Base-by-base conservation (phyloP, 2,329 filamentous ascomycete species). In the Fusarium sp. region DNA sequence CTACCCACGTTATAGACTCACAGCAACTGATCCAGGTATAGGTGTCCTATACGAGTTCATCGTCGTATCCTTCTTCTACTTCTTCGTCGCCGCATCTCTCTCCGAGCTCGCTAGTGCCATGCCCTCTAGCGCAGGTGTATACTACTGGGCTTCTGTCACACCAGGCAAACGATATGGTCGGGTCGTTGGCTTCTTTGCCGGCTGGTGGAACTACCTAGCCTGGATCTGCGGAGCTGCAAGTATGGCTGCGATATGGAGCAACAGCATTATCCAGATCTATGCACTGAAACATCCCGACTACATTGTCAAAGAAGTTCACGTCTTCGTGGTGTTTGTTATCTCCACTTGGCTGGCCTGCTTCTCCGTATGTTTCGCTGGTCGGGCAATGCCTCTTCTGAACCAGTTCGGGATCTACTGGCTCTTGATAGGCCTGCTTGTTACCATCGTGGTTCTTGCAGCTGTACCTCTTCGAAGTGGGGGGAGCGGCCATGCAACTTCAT, bases 21-120 rank as follows among this genome's bases (percentile, higher is more conserved):
- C 3, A 8, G 3, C 0, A 15, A 10, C 16, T 51, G 3, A 51
- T 5, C 0, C 2, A 10, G 2, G 1, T 27, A 7, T 0, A 54
- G 49, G 49, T 2, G 49, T 54, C 1, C 14, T 54, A 3, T n/a
- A 54, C 33, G 49, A 54, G 15, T 54, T 54, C 15, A 54, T 54
- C 10, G 49, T 38, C 1, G 49, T 54, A 9, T 54, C 49, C 0
- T 12, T 54, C 14, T 54, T 54, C 14, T 54, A 54, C 33, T 38
- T 54, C 18, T 38, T 54, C 33, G 49, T 54, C 19, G 49, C 49
- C 14, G 33, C 19, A n/a, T 52, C 49, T 23, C 33, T 54, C 3
- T 33, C 49, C 33, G 49, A 54, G 14, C 49, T 54, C 0, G 49
- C 49, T 1, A 54, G 49, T 5, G 49, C 49, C 23, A 54, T 54